Evolutionary conservation across 345 rosid species (phyloP).

Genomic region (Sapria himalayana): DNA sequence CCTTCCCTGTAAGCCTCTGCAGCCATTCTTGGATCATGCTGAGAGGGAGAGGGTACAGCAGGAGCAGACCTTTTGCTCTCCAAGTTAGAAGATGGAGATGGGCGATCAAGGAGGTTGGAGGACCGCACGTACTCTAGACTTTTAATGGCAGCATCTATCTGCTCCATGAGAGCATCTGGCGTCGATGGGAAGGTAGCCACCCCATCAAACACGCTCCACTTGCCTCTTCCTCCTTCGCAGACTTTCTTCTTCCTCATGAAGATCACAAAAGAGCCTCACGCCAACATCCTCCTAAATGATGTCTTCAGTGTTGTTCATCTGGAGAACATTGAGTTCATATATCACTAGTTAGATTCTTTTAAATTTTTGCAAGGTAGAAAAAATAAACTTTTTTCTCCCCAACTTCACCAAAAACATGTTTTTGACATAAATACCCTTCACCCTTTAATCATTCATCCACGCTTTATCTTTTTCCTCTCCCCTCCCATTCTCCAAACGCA

Average conservation of each 20-base stretch:
- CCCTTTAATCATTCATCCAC: too few species aligned
- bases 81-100: constrained; percentile 11
- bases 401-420: too few species aligned
- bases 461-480: too few species aligned
- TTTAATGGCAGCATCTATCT: constrained; percentile 29
- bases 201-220: constrained; percentile 30
- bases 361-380: too few species aligned
- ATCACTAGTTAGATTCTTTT: too few species aligned
- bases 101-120: constrained; percentile 18
- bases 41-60: constrained; percentile 7
- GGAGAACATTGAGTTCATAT: too few species aligned
- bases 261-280: too few species aligned
- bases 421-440: too few species aligned
- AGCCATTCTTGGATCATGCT: constrained; percentile 27
- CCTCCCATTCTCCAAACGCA: too few species aligned
- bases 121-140: constrained; percentile 34
- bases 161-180: constrained; percentile 45
- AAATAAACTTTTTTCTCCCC: too few species aligned
- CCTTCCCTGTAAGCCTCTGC: constrained; percentile 51
- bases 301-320: too few species aligned
- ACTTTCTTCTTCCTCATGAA: constrained; percentile 24
- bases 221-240: constrained; percentile 14
- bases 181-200: constrained; percentile 23
- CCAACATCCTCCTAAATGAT: too few species aligned
- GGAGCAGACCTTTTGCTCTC: constrained; percentile 8